Conservation (phyloP, 768 basidiomycete genomes). For the Porphyrellus cyaneotinctus region DNA sequence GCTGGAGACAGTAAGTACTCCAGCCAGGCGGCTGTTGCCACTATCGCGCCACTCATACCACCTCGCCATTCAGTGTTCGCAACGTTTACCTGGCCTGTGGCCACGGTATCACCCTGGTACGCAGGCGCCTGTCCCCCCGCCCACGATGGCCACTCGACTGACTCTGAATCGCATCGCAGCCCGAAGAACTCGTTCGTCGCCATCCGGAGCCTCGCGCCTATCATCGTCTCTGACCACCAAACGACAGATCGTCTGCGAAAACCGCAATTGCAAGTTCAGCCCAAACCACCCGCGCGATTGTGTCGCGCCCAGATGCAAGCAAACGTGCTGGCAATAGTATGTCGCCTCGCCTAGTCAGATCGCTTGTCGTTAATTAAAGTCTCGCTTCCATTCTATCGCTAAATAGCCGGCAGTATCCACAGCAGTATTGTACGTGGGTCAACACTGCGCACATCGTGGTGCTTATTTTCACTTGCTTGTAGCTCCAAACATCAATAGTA, state of each 20-base stretch:
- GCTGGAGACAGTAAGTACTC: slow-evolving; percentile 48
- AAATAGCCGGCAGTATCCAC: slow-evolving; percentile 40
- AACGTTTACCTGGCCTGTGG: slow-evolving; percentile 47
- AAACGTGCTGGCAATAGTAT: slow-evolving; percentile 49
- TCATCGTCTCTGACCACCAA: slow-evolving; percentile 8
- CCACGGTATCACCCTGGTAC: slow-evolving; percentile 43
- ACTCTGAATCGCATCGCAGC: slow-evolving; percentile 21
- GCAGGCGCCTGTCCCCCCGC: slow-evolving; percentile 5
- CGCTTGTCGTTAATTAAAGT: slow-evolving; percentile 8
- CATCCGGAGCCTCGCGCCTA: neutral
- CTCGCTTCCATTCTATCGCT: slow-evolving; percentile 3
- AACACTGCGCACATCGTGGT: neutral
- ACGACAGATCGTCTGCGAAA: slow-evolving; percentile 46
- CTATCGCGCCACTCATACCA: neutral
- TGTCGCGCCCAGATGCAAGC: slow-evolving; percentile 39
- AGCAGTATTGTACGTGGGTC: slow-evolving; percentile 41
- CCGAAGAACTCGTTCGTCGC: slow-evolving; percentile 34
- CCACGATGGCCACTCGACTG: slow-evolving; percentile 2
- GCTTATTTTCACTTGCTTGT: neutral
- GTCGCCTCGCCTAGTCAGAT: slow-evolving; percentile 1
- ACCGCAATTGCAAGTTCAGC: slow-evolving; percentile 50
- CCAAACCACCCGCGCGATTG: slow-evolving; percentile 46
- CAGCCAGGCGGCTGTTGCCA: neutral
- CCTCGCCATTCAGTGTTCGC: slow-evolving; percentile 35
- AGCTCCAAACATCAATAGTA: slow-evolving; percentile 42